Base-by-base conservation (phyloP, 2,329 filamentous ascomycete species). In the Apiospora koreana region DNA sequence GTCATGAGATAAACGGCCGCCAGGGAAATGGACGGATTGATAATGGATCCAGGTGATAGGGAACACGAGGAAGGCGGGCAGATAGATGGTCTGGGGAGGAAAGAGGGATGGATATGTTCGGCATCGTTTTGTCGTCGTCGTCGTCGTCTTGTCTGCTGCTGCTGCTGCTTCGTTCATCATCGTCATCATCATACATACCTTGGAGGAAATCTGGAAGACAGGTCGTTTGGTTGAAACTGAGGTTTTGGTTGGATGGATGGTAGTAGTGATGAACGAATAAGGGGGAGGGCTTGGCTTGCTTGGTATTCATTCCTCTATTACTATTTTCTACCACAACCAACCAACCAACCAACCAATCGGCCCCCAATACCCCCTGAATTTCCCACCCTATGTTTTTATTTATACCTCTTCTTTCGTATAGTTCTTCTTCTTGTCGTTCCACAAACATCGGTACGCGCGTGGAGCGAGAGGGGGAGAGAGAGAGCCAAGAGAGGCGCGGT, bases 1-100 rank as follows among this genome's bases (percentile, higher is more conserved):
- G 54, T 62, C 31, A 62, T 9, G 54, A 62, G 54, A 21, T 38
- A 62, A 62, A 62, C 54, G 54, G 54, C 54, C 54, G 54, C 38
- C 31, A 21, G 31, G 54, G 54, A 16, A 23, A 14, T 43, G 41
- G 3, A 38, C 38, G 18, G 28, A 58, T 35, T 23, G 6, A 58
- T 58, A 28, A 35, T 25, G 3, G 50, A 28, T 35, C 48, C 48
- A 18, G n/a, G 35, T 8, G 35, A 35, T 35, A 8, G 35, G 5
- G 50, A 18, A 58, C 50, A 31, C 21, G 6, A 23, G 50, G 50
- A 18, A 1, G 28, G 25, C 7, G 16, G 46, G 46, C 46, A 31
- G 31, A 62, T n/a, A 31, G 31, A 62, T n/a, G 54, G 31, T 38
- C 21, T 38, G 54, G 54, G 18, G 54, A 38, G 6, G 50, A 35